These are phyloP conservation scores for Ganoderma resinaceum DNA, from an alignment of 1,284 basidiomycete genomes.

Conservation along the genomic window DNA sequence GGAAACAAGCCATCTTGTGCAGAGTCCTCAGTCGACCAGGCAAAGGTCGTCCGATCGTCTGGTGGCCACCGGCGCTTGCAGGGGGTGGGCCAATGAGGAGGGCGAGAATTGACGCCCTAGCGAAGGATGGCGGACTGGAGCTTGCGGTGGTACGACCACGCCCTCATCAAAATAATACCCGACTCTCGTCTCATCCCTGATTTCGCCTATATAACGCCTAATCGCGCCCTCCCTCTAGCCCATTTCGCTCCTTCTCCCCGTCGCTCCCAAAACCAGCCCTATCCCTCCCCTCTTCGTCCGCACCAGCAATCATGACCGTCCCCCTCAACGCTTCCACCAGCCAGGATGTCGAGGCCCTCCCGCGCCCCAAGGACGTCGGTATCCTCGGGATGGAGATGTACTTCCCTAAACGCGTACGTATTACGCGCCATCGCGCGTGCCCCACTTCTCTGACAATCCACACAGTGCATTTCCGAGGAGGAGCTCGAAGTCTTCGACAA, in stretches of 20 bases:
- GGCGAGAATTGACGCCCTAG: neutral
- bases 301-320: conserved; percentile 40
- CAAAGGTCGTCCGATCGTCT: neutral
- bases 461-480: conserved; percentile 91
- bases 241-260: conserved; percentile 19
- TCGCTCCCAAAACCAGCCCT: conserved; percentile 19
- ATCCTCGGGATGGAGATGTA: conserved; percentile 94
- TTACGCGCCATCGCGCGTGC: conserved; percentile 30
- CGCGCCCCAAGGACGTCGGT: conserved; percentile 90
- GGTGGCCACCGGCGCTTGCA: neutral
- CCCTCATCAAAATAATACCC: conserved; percentile 31
- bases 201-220: conserved; percentile 31
- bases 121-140: neutral
- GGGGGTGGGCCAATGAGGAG: neutral
- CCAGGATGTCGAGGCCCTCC: conserved; percentile 38
- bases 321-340: conserved; percentile 38
- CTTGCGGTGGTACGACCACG: neutral
- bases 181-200: conserved; percentile 33
- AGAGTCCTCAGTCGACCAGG: neutral
- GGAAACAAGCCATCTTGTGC: conserved; percentile 1
- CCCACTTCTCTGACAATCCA: conserved; percentile 6
- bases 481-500: conserved; percentile 97
- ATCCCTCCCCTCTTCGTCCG: conserved; percentile 14
- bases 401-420: conserved; percentile 87
- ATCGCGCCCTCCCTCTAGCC: conserved; percentile 3